Percentiles rank a stretch among this genome's conserved stretches.
phyloP scores from a whole-genome alignment of 495 filamentous ascomycete species.

The Penicillium cataractarum region DNA sequence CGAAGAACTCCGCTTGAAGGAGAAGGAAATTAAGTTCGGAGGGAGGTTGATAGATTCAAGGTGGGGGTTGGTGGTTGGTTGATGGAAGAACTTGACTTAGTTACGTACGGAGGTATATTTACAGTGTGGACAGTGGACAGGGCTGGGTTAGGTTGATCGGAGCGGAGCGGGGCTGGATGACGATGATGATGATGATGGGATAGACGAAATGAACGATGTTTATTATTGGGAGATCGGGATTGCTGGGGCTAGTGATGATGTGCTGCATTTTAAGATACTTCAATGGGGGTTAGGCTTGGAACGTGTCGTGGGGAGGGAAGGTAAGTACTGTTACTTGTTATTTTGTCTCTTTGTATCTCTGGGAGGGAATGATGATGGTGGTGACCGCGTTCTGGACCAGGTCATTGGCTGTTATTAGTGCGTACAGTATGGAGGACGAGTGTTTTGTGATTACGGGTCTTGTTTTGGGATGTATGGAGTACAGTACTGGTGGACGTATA shows the following conservation, averaged over 20 bases:
- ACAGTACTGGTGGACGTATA: neutral
- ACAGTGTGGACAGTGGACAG: neutral
- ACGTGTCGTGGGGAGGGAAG: neutral
- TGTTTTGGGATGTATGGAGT: neutral
- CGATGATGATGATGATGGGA: neutral
- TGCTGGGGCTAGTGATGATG: neutral
- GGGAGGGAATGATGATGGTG: neutral
- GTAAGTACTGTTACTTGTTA: neutral
- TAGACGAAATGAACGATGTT: neutral
- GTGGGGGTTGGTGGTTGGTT: neutral
- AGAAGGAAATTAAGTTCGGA: neutral
- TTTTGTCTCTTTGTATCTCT: neutral
- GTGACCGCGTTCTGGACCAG: neutral
- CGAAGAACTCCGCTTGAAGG: conserved; percentile 4
- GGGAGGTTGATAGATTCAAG: neutral
- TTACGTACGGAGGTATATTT: too few species aligned
- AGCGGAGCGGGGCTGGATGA: neutral
- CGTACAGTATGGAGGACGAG: neutral
- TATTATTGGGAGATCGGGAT: conserved; percentile 5
- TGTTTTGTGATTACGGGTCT: neutral
- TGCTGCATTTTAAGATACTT: neutral
- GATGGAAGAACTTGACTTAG: neutral
- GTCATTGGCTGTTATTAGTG: neutral
- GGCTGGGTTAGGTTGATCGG: neutral
- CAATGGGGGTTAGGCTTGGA: neutral